Conservation (phyloP, 192 early-diverging fungal genomes). For the Backusella luteola region DNA sequence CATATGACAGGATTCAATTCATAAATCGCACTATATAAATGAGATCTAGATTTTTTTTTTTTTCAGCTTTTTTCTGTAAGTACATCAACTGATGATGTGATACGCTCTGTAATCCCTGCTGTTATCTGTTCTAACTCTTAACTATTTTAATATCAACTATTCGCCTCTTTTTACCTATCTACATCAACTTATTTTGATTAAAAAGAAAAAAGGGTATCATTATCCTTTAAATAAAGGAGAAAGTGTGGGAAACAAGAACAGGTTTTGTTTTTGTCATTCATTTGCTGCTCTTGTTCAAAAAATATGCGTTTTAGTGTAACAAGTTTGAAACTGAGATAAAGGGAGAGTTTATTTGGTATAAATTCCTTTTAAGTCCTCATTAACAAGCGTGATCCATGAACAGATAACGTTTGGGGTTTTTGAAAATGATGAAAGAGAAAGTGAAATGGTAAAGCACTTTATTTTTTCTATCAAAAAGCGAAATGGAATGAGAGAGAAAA, state of each 20-base stretch:
- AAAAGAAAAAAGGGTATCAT: neutral
- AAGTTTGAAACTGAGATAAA: slow-evolving; percentile 10
- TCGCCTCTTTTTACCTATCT: neutral
- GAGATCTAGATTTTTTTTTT: neutral
- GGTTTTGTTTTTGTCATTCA: neutral
- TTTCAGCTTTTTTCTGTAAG: neutral
- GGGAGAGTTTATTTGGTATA: neutral
- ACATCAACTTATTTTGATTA: neutral
- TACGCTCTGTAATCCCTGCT: too few species aligned
- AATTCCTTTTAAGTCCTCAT: neutral
- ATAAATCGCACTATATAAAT: neutral
- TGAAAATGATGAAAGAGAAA: neutral
- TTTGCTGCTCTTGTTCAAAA: neutral
- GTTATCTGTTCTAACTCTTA: too few species aligned
- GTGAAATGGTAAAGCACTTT: neutral
- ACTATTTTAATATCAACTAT: neutral
- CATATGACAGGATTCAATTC: neutral
- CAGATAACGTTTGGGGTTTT: neutral
- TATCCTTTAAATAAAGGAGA: neutral
- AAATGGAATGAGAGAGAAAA: neutral
- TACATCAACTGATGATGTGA: neutral
- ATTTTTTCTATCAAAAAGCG: neutral
- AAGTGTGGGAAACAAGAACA: neutral
- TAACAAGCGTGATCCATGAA: neutral
- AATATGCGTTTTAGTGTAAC: slow-evolving; percentile 5